Conservation (phyloP, 2,329 filamentous ascomycete genomes). For the Fusarium sp. region DNA sequence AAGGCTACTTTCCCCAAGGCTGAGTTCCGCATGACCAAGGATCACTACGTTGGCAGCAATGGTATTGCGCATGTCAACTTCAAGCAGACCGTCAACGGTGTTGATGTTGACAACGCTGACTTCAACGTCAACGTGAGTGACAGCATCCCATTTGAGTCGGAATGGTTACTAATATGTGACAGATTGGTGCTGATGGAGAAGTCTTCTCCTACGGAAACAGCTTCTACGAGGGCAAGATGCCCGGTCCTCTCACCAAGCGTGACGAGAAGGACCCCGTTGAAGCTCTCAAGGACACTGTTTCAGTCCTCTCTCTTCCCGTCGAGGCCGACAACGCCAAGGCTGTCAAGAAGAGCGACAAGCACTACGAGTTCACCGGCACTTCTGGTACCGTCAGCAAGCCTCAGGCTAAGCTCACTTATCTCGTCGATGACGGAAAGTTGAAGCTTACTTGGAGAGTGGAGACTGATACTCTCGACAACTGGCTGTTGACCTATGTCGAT, state of each 20-base stretch:
- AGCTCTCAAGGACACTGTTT: conserved; percentile 56
- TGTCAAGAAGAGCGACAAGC: conserved; percentile 45
- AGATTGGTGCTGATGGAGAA: conserved; percentile 62
- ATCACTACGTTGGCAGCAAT: conserved; percentile 66
- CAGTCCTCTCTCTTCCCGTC: conserved; percentile 50
- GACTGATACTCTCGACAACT: conserved; percentile 67
- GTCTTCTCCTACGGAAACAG: conserved; percentile 69
- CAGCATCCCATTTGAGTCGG: accelerated
- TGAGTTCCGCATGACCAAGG: conserved; percentile 62
- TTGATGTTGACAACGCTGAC: conserved; percentile 70
- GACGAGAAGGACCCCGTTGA: conserved; percentile 56
- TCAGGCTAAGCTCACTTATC: conserved; percentile 66
- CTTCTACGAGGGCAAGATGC: conserved; percentile 57
- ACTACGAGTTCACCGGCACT: conserved; percentile 59
- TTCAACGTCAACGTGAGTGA: conserved; percentile 69
- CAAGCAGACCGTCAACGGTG: conserved; percentile 66
- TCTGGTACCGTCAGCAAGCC: conserved; percentile 63
- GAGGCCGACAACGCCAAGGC: conserved; percentile 44
- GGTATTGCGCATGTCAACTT: conserved; percentile 69
- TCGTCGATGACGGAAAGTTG: conserved; percentile 61
- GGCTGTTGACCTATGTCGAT: conserved; percentile 69
- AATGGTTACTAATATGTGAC: background rate
- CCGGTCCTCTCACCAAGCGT: conserved; percentile 55
- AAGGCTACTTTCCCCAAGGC: conserved; percentile 52
- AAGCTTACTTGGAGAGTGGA: conserved; percentile 67